phyloP scores from a whole-genome alignment of 2,329 filamentous ascomycete species.

The Fusarium piperis region DNA sequence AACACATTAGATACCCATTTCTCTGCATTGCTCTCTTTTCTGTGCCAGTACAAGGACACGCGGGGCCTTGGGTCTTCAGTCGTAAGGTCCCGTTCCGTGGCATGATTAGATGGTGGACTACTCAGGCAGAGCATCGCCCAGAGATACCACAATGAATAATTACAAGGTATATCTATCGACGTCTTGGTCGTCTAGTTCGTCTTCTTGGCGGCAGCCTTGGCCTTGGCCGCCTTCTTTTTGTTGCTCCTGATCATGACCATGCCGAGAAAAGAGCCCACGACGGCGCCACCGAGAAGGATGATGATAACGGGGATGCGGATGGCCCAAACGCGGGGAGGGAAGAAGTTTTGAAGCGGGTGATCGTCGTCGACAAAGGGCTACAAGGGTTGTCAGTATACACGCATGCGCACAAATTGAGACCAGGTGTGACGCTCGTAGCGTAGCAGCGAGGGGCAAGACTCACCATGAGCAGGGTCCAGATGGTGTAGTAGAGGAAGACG shows the following conservation, averaged over 20 bases:
- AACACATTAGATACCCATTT: conserved; percentile 49
- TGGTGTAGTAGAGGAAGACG: conserved; percentile 86
- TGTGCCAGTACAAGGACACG: conserved; percentile 7
- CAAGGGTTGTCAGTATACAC: conserved; percentile 22
- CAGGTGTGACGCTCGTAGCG: neutral
- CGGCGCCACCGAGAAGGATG: conserved; percentile 87
- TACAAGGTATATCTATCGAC: conserved; percentile 34
- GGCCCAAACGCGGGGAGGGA: conserved; percentile 97
- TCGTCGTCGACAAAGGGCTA: conserved; percentile 97
- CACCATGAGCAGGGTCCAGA: conserved; percentile 99
- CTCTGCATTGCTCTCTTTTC: conserved; percentile 31
- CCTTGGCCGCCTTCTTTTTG: conserved; percentile 95
- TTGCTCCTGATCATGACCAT: conserved; percentile 99
- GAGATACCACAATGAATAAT: conserved; percentile 28
- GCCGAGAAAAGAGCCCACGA: conserved; percentile 94
- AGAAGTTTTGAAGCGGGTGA: conserved; percentile 92
- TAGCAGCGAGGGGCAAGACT: conserved; percentile 33
- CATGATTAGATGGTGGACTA: conserved; percentile 29
- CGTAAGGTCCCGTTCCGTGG: conserved; percentile 8
- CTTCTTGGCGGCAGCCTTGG: conserved; percentile 85
- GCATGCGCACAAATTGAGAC: neutral
- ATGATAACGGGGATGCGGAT: conserved; percentile 98
- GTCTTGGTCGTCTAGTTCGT: conserved; percentile 68
- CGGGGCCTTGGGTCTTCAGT: neutral
- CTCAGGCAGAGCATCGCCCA: conserved; percentile 16